These are phyloP conservation scores for Orobanche coerulescens DNA, from an alignment of 257 asterid genomes.

Conservation along the genomic window DNA sequence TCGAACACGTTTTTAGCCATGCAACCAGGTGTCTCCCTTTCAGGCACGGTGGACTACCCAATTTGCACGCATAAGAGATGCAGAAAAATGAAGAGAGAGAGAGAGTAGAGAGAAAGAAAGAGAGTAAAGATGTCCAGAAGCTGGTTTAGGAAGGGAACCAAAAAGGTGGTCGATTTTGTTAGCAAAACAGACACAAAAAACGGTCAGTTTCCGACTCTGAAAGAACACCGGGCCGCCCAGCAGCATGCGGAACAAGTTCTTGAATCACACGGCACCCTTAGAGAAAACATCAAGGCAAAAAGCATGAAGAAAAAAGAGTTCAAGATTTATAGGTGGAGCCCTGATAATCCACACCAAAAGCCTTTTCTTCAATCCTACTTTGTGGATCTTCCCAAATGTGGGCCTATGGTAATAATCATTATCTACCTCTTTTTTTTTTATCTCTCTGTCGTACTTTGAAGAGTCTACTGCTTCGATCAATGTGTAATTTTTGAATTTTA, in stretches of 20 bases:
- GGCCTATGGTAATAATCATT: conserved; percentile 50
- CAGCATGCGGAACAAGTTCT: conserved; percentile 43
- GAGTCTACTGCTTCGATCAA: not conserved
- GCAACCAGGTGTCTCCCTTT: too few species aligned
- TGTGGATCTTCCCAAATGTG: conserved; percentile 52
- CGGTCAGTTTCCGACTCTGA: conserved; percentile 35
- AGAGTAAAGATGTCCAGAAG: conserved; percentile 26
- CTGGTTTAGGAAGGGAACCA: conserved; percentile 30
- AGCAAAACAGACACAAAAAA: conserved; percentile 18
- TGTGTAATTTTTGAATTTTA: not conserved
- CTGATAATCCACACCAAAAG: conserved; percentile 38
- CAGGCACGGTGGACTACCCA: too few species aligned
- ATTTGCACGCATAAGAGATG: not conserved
- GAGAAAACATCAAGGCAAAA: not conserved
- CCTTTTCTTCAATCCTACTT: conserved; percentile 61
- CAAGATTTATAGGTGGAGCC: conserved; percentile 71
- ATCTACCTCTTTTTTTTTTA: not conserved
- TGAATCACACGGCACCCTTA: conserved; percentile 26
- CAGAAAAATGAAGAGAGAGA: not conserved
- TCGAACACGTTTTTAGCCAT: too few species aligned
- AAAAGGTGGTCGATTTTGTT: conserved; percentile 21
- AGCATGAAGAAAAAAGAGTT: conserved; percentile 37
- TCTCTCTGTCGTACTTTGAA: too few species aligned
- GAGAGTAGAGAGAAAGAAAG: not conserved
- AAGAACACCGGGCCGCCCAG: conserved; percentile 50